Percentiles rank a stretch among this genome's conserved stretches.
Conservation (phyloP, 495 filamentous ascomycete genomes). For the Penicillium paxilli region DNA sequence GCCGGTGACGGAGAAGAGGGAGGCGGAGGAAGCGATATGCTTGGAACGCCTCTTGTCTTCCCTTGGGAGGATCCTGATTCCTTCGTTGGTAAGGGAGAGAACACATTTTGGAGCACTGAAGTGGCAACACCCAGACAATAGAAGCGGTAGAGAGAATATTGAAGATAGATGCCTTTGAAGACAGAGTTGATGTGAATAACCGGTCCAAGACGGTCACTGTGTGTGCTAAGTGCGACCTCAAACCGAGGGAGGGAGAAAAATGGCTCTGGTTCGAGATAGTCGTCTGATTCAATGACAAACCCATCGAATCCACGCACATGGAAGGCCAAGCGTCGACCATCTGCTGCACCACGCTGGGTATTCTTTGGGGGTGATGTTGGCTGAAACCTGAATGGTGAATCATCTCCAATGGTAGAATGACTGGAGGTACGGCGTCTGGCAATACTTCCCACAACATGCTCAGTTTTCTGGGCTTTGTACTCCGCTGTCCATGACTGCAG, state of each 20-base stretch:
- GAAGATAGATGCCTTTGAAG: slow-evolving; percentile 72
- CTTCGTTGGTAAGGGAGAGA: slow-evolving; percentile 49
- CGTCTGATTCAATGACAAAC: slow-evolving; percentile 83
- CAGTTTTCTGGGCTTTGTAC: slow-evolving; percentile 78
- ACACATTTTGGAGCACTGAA: slow-evolving; percentile 73
- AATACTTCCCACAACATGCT: slow-evolving; percentile 59
- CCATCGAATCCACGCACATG: slow-evolving; percentile 82
- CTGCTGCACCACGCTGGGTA: slow-evolving; percentile 59
- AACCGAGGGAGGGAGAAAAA: slow-evolving; percentile 85
- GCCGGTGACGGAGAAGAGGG: slow-evolving; percentile 26
- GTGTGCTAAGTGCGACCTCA: slow-evolving; percentile 81
- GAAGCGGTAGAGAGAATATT: slow-evolving; percentile 93
- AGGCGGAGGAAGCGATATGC: slow-evolving; percentile 28
- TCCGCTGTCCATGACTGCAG: slow-evolving; percentile 89
- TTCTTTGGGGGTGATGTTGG: slow-evolving; percentile 63
- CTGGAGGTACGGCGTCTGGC: slow-evolving; percentile 56
- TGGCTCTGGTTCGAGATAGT: slow-evolving; percentile 80
- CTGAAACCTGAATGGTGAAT: slow-evolving; percentile 53
- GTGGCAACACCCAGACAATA: slow-evolving; percentile 85
- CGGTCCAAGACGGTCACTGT: slow-evolving; percentile 80
- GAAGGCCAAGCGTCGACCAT: slow-evolving; percentile 79
- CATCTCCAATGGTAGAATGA: slow-evolving; percentile 52
- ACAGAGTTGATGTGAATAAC: slow-evolving; percentile 84
- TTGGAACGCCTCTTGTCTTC: slow-evolving; percentile 13
- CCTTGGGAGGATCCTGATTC: slow-evolving; percentile 3